Conservation (phyloP, 1,284 basidiomycete species). For the Rhizoctonia solani region DNA sequence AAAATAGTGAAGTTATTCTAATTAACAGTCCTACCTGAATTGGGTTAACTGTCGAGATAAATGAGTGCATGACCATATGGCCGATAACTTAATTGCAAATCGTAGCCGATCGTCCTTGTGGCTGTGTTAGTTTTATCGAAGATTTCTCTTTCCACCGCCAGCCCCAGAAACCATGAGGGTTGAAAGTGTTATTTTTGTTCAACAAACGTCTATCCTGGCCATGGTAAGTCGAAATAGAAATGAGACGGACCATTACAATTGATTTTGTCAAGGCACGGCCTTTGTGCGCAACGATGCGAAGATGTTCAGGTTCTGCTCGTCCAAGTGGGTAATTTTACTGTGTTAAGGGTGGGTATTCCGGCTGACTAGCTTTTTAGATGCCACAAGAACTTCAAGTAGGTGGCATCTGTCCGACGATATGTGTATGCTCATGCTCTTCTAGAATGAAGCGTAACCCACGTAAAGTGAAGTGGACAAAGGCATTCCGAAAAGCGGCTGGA, state of each 20-base stretch:
- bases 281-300: slow-evolving; percentile 98
- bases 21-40: too few species aligned
- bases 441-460: slow-evolving; percentile 99
- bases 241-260: not conserved
- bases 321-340: too few species aligned
- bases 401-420: slow-evolving; percentile 12
- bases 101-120: too few species aligned
- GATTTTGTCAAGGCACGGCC: slow-evolving; percentile 64
- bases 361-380: slow-evolving; percentile 75
- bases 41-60: too few species aligned
- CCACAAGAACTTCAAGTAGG: slow-evolving; percentile 97
- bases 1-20: too few species aligned
- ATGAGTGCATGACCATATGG: too few species aligned
- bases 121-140: too few species aligned
- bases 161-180: slow-evolving; percentile 63
- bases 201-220: slow-evolving; percentile 91
- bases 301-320: slow-evolving; percentile 94
- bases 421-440: slow-evolving; percentile 37
- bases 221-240: slow-evolving; percentile 57
- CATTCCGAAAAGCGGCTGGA: slow-evolving; percentile 97
- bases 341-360: too few species aligned
- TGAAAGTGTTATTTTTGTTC: slow-evolving; percentile 95
- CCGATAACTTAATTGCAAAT: too few species aligned
- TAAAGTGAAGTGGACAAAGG: slow-evolving; percentile 99
- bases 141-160: slow-evolving; percentile 23